Conservation (phyloP, 352 stramenopile species). For the Globisporangium parvum region DNA sequence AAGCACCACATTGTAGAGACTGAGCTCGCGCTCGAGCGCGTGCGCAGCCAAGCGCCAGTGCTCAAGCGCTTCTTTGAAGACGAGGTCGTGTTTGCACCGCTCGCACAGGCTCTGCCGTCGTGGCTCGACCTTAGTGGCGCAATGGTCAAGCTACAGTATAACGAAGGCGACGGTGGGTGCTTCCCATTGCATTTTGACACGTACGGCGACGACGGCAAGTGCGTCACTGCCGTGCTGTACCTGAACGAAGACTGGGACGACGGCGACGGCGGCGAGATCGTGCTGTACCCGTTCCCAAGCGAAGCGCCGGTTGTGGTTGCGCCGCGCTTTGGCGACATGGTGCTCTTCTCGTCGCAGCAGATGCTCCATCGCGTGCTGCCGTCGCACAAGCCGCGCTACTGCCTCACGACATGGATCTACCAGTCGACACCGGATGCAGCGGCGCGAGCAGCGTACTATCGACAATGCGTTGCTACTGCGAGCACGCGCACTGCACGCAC, state of each 20-base stretch:
- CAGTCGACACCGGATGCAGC: constrained; percentile 17
- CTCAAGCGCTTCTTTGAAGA: constrained; percentile 58
- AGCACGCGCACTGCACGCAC: no score
- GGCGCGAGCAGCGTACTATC: constrained; percentile 23
- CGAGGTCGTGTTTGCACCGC: constrained; percentile 38
- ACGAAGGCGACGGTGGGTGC: constrained; percentile 64
- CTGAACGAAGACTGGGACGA: constrained; percentile 73
- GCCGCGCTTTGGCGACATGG: constrained; percentile 55
- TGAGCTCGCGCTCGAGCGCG: constrained; percentile 52
- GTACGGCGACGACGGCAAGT: constrained; percentile 79
- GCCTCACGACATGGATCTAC: constrained; percentile 75
- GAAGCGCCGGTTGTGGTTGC: constrained; percentile 35
- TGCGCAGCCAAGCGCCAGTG: constrained; percentile 29
- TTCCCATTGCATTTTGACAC: constrained; percentile 87
- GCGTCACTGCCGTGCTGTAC: constrained; percentile 79
- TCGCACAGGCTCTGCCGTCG: constrained; percentile 24
- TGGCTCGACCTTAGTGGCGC: constrained; percentile 41
- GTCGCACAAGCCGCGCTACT: constrained; percentile 35
- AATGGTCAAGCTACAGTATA: constrained; percentile 83
- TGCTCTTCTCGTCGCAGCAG: constrained; percentile 75
- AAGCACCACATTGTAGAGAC: constrained; percentile 82
- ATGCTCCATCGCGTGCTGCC: constrained; percentile 78
- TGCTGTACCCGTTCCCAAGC: constrained; percentile 73
- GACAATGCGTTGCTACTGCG: background rate
- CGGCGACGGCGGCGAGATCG: constrained; percentile 72